phyloP scores from a whole-genome alignment of 441 rosid species.

The Arabidopsis lyrata region DNA sequence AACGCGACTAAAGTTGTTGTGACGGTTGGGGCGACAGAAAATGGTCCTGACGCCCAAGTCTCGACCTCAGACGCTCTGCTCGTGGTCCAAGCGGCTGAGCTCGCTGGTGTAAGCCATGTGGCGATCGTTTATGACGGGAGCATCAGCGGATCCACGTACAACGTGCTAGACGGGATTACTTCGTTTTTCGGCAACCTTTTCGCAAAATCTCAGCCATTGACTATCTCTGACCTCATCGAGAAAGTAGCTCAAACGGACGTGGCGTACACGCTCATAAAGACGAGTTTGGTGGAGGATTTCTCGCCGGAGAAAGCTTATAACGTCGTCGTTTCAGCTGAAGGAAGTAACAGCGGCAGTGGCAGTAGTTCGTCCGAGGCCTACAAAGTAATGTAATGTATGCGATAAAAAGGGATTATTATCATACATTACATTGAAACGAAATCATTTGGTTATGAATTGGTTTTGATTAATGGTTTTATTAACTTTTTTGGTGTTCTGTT shows the following conservation, averaged over 20 bases:
- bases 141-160: constrained; percentile 61
- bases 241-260: constrained; percentile 72
- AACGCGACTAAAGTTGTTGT: constrained; percentile 93
- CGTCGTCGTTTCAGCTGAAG: constrained; percentile 79
- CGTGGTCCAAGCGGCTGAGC: constrained; percentile 81
- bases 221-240: constrained; percentile 71
- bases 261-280: constrained; percentile 79
- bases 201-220: constrained; percentile 64
- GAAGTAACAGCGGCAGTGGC: constrained; percentile 61
- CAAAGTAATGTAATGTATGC: constrained; percentile 99
- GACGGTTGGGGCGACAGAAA: constrained; percentile 74
- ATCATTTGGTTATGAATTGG: constrained; percentile 33
- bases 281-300: constrained; percentile 81
- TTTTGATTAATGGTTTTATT: neutral
- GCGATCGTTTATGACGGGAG: constrained; percentile 74
- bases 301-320: constrained; percentile 75
- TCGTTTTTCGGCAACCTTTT: constrained; percentile 81
- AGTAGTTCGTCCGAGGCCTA: constrained; percentile 48
- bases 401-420: constrained; percentile 44
- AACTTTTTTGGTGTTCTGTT: constrained; percentile 16
- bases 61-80: constrained; percentile 75
- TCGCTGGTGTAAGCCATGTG: constrained; percentile 88
- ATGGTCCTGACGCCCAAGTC: constrained; percentile 72
- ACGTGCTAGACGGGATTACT: constrained; percentile 80
- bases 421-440: constrained; percentile 35